Evolutionary conservation across 139 green algal species (phyloP), one percentile per base, ranked within the genome.

Genomic region (Nannochloris sp.): DNA sequence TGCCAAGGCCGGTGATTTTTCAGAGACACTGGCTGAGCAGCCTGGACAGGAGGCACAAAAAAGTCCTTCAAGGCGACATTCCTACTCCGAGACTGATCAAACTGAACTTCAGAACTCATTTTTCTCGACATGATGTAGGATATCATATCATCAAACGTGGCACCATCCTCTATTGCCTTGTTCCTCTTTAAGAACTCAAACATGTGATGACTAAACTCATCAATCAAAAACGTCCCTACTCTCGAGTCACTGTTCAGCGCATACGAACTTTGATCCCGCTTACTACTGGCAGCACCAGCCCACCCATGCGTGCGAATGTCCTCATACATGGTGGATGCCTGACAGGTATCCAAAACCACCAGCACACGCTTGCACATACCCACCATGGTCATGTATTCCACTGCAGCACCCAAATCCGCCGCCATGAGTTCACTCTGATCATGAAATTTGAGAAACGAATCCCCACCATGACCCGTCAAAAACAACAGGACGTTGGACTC

Each of bases 361-460:
- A 97, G 67, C 40, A 98, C 51, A 70, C 94, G 72, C 9, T 78
- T 73, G 67, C 95, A 98, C 53, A 90, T 78, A 23, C 54, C 51
- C 27, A 29, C 40, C 27, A 67, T 63, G 19, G 66, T 44, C 66
- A 82, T 79, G 23, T 66, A 61, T 16, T 59, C 51, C 63, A 90
- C 44, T 2, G 69, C 83, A 48, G 75, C 56, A 23, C 75, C 83
- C 18, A 90, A 5, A 48, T 85, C 72, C 9, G 74, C 67, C 9
- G 79, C 85, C 56, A 90, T 76, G 8, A 91, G 71, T 61, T 90
- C 85, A 40, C 81, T 60, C 18, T 83, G 60, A 29, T 82, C 83
- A 60, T 97, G 91, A 59, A 98, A 96, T 71, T 98, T 98, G 27
- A 98, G 74, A 61, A 98, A 98, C 27, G 88, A 83, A 44, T 97